Evolutionary conservation across 1,284 basidiomycete genomes (phyloP).

Genomic region (Rhodotorula sp.): DNA sequence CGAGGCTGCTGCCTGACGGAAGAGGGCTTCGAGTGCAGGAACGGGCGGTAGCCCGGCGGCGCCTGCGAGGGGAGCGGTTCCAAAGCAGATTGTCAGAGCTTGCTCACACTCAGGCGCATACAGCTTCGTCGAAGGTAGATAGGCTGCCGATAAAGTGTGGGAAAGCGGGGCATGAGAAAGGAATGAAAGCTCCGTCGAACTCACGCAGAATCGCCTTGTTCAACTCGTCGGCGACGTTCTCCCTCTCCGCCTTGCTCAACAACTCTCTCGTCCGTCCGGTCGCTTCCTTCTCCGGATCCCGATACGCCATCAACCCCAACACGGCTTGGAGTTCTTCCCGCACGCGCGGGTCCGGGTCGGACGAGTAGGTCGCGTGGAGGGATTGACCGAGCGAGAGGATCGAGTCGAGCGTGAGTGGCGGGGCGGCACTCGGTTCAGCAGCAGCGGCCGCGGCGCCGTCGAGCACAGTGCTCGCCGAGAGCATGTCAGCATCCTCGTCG

Average conservation of each 20-base stretch:
- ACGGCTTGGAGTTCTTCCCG: conserved; percentile 65
- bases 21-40: conserved; percentile 69
- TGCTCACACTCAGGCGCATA: neutral
- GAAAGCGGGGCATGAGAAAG: too few relatives aligned
- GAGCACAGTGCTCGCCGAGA: neutral
- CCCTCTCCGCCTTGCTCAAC: conserved; percentile 1
- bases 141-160: too few relatives aligned
- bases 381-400: conserved; percentile 69
- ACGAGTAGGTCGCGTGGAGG: conserved; percentile 64
- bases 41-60: conserved; percentile 69
- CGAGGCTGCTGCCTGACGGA: conserved; percentile 65
- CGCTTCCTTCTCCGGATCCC: conserved; percentile 63
- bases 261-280: conserved; percentile 58
- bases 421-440: conserved; percentile 52
- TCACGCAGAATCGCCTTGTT: conserved; percentile 75
- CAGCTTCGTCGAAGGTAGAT: neutral
- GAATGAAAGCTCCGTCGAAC: conserved; percentile 43
- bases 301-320: conserved; percentile 72
- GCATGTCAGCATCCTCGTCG: conserved; percentile 58
- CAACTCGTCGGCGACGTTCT: conserved; percentile 65
- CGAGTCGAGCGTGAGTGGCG: conserved; percentile 54
- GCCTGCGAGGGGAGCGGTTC: conserved; percentile 52
- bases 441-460: conserved; percentile 15
- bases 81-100: neutral
- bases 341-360: conserved; percentile 61